Base-by-base conservation (phyloP, 306 rosid genomes). In the Lathyrus aphaca region DNA sequence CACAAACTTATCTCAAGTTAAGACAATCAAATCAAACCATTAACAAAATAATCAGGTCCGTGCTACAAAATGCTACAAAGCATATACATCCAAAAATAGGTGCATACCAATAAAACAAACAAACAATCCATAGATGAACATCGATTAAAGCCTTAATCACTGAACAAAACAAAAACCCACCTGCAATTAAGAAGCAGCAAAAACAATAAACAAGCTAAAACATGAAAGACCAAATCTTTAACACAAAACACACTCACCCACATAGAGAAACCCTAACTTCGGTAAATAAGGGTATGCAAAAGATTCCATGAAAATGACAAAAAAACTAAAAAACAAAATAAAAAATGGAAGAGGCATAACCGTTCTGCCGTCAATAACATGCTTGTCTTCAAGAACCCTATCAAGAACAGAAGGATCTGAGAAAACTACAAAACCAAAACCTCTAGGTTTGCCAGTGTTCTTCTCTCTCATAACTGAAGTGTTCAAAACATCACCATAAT, bases 381-480 rank as follows among this genome's bases (percentile, higher is more conserved):
- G 98, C 56, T 82, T 85, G 40, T 90, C 98, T 84, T 90, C 89
- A 14, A 93, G 90, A 84, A 93, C 97, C 84, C 86, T 81, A 82
- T 93, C 98, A 4, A 93, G 97, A 38, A 88, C 80, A 14, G 88
- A 55, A 56, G 98, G 98, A 93, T 93, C 97, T 61, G 88, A 57
- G 19, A 93, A 93, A n/a, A 90, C 90, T 1, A 93, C 97, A 32
- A 93, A 93, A 6, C 87, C 97, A 55, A 93, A 93, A 16, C 98
- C 98, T 61, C 98, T 79, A 10, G 98, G 98, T 49, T 84, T 85
- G 15, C 90, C 89, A 10, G 97, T 86, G 68, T 80, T 69, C 82
- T 93, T 93, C 50, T 93, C 98, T 37, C 86, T 82, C 98, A 93
- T 93, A 5, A 93, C 97, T 1, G 91, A 92, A 5, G 97, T 79